Conservation (phyloP, 768 basidiomycete genomes). For the Pisolithus microcarpus region DNA sequence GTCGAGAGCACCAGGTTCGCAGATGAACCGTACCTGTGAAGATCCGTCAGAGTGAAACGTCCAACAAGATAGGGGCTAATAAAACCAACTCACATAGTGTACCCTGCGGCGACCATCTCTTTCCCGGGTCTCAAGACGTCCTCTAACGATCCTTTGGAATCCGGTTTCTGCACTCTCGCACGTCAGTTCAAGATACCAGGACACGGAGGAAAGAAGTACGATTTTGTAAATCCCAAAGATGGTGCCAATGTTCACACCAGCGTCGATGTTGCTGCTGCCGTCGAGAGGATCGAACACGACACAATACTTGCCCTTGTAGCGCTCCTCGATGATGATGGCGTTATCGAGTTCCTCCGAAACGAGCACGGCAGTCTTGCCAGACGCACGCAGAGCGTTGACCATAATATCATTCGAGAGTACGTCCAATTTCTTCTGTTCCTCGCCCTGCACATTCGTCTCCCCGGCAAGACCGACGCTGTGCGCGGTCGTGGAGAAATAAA, state of each 20-base stretch:
- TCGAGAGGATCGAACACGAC: conserved; percentile 98
- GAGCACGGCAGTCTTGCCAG: conserved; percentile 94
- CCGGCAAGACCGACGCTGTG: conserved; percentile 91
- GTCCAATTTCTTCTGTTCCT: conserved; percentile 99
- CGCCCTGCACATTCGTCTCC: conserved; percentile 93
- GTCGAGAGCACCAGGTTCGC: conserved; percentile 95
- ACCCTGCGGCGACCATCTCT: conserved; percentile 97
- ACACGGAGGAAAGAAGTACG: conserved; percentile 31
- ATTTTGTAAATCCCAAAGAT: conserved; percentile 96
- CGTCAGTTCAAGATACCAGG: neutral
- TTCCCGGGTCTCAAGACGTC: conserved; percentile 92
- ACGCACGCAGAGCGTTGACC: conserved; percentile 93
- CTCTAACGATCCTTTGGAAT: conserved; percentile 67
- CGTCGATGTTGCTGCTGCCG: conserved; percentile 95
- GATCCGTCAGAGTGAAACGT: conserved; percentile 7
- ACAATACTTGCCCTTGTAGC: conserved; percentile 81
- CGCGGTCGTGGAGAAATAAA: neutral
- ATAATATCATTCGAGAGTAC: conserved; percentile 99
- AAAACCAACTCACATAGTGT: conserved; percentile 72
- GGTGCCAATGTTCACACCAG: conserved; percentile 95
- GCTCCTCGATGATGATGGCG: conserved; percentile 82
- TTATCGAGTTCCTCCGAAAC: conserved; percentile 95
- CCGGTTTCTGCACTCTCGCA: conserved; percentile 48
- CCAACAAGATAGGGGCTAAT: neutral
- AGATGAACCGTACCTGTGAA: conserved; percentile 78